Evolutionary conservation across 345 rosid genomes (phyloP).

Genomic region (Linum trigynum): DNA sequence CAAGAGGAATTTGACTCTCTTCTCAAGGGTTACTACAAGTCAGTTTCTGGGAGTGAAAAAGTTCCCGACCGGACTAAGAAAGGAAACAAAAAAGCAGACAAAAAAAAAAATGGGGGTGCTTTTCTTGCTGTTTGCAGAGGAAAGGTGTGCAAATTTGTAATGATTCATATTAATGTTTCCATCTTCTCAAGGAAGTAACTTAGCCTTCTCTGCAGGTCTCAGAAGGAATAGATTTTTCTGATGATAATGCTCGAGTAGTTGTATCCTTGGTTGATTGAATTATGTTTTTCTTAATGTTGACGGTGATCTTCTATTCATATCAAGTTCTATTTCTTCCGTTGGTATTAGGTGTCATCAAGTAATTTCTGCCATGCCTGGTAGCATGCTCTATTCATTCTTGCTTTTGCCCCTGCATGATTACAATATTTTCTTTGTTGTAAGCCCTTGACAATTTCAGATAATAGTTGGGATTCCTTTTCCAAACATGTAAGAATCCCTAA

Average conservation of each 20-base stretch:
- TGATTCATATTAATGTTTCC: not conserved
- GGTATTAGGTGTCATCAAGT: constrained; percentile 3
- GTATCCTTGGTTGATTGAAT: constrained; percentile 50
- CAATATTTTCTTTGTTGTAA: not conserved
- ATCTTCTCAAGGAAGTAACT: not conserved
- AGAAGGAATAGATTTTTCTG: constrained; percentile 94
- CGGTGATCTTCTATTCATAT: not conserved
- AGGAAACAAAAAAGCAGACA: constrained; percentile 41
- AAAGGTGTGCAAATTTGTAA: constrained; percentile 40
- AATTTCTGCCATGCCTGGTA: not conserved
- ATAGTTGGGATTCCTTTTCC: constrained; percentile 97
- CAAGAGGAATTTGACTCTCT: constrained; percentile 76
- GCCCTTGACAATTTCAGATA: constrained; percentile 62
- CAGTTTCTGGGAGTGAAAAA: constrained; percentile 33
- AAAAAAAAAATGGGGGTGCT: constrained; percentile 56
- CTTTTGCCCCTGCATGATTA: constrained; percentile 5
- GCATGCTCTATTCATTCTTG: not conserved
- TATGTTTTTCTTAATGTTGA: constrained; percentile 8
- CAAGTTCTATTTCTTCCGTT: not conserved
- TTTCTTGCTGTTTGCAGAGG: constrained; percentile 95
- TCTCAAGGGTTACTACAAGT: constrained; percentile 67
- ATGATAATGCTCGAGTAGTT: constrained; percentile 92
- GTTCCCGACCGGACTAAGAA: constrained; percentile 38
- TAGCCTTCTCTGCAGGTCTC: constrained; percentile 56
- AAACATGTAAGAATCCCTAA: constrained; percentile 55